phyloP scores from a whole-genome alignment of 1,139 yeast genomes.

The Suhomyces taliae region DNA sequence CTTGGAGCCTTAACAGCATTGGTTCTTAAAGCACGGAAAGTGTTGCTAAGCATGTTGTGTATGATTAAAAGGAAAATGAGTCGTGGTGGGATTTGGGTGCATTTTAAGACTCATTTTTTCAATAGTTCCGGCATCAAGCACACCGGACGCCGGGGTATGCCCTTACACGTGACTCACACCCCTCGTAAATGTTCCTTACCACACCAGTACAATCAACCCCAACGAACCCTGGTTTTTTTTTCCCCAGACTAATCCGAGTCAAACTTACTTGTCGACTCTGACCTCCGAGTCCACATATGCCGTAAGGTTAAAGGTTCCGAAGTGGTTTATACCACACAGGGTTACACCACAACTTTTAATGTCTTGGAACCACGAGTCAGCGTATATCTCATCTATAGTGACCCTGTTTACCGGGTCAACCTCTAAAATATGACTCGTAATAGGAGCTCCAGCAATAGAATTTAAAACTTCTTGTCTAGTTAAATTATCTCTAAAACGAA shows the following conservation, averaged over 20 bases:
- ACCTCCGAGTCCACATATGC: background rate
- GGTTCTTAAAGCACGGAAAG: conserved; percentile 25
- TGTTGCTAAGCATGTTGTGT: conserved; percentile 19
- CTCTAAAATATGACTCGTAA: conserved; percentile 15
- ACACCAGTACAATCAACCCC: no score
- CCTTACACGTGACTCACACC: background rate
- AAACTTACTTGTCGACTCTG: background rate
- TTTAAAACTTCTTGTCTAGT: background rate
- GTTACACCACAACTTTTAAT: conserved; percentile 3
- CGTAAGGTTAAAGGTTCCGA: conserved; percentile 3
- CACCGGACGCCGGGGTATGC: background rate
- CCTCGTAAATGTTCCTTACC: no score
- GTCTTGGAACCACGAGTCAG: conserved; percentile 18
- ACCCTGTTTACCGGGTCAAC: conserved; percentile 18
- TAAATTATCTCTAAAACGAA: background rate
- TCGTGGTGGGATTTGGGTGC: background rate
- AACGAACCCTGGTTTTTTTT: no score
- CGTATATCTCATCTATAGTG: conserved; percentile 13
- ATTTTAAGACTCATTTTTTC: conserved; percentile 10
- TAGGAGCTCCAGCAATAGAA: conserved; percentile 12
- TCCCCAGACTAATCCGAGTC: conserved; percentile 4
- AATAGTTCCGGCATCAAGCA: conserved; percentile 1
- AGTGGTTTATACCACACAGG: conserved; percentile 18
- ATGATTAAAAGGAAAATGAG: background rate
- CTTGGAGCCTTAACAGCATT: conserved; percentile 15